Conservation (phyloP, 139 green algal species). For the Picochlorum sp. region DNA sequence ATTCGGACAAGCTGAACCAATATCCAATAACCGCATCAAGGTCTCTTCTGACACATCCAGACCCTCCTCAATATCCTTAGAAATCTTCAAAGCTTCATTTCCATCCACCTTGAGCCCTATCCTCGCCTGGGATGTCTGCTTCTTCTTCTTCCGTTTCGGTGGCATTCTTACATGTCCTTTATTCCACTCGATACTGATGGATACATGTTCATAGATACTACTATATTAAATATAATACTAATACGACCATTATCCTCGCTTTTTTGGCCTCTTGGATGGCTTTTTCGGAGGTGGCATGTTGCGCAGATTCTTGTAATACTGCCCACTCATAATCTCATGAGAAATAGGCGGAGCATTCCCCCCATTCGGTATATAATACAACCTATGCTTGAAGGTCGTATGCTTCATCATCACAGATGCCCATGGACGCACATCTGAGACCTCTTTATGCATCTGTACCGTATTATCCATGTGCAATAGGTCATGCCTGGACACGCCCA, state of each 20-base stretch:
- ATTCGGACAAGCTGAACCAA: too few species aligned
- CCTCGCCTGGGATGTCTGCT: too few species aligned
- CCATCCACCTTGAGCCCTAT: too few species aligned
- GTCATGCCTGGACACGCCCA: conserved; percentile 63
- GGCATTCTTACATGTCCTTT: too few species aligned
- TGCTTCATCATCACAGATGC: conserved; percentile 57
- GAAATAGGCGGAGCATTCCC: conserved; percentile 5
- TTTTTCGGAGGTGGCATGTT: background rate
- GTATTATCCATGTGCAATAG: conserved; percentile 92
- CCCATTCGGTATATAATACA: conserved; percentile 47
- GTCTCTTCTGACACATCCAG: background rate
- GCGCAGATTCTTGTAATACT: background rate
- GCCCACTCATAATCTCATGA: background rate
- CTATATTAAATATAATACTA: background rate
- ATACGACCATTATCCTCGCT: background rate
- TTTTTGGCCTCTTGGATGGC: conserved; percentile 12
- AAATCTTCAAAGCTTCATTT: conserved; percentile 8
- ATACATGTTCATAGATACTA: too few species aligned
- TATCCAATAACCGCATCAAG: conserved; percentile 12
- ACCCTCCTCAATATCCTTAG: conserved; percentile 6
- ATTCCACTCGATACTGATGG: too few species aligned
- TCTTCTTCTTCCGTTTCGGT: too few species aligned
- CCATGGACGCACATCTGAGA: conserved; percentile 39
- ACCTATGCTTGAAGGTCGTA: conserved; percentile 42
- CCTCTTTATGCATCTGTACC: conserved; percentile 76